Evolutionary conservation across 768 basidiomycete genomes (phyloP).

Genomic region (Trichaptum fuscoviolaceum): DNA sequence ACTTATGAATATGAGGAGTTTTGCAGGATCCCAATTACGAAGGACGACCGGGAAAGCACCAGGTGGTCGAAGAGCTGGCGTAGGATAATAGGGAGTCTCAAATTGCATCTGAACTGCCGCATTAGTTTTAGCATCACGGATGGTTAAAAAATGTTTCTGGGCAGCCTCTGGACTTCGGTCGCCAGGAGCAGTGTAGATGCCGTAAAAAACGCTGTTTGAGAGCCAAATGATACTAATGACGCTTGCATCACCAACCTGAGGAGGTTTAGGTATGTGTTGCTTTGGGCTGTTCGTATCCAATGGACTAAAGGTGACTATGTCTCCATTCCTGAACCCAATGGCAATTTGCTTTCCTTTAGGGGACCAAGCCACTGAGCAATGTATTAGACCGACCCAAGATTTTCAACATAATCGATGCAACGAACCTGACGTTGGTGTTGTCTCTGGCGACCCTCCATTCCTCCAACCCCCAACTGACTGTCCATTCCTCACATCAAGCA

Average conservation of each 20-base stretch:
- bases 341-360: conserved; percentile 84
- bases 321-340: conserved; percentile 64
- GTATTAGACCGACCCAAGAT: conserved; percentile 11
- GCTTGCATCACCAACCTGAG: conserved; percentile 42
- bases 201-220: conserved; percentile 61
- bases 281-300: conserved; percentile 48
- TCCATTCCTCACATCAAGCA: conserved; percentile 54
- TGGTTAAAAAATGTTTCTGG: conserved; percentile 37
- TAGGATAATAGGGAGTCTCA: conserved; percentile 37
- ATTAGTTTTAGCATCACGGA: conserved; percentile 37
- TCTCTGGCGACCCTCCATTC: conserved; percentile 40
- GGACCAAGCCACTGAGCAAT: conserved; percentile 69
- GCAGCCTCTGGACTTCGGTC: conserved; percentile 36
- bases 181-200: conserved; percentile 51
- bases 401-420: conserved; percentile 9
- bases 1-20: conserved; percentile 38
- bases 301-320: conserved; percentile 63
- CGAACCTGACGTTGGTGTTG: conserved; percentile 57
- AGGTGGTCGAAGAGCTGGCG: conserved; percentile 40
- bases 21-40: conserved; percentile 40
- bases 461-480: conserved; percentile 46
- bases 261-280: conserved; percentile 51
- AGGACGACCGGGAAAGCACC: conserved; percentile 36
- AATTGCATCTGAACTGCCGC: conserved; percentile 33
- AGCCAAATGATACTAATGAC: conserved; percentile 61